Percentiles rank a stretch among this genome's conserved stretches.
phyloP scores from a whole-genome alignment of 2,329 filamentous ascomycete species.

The Rhynchosporium secalis region DNA sequence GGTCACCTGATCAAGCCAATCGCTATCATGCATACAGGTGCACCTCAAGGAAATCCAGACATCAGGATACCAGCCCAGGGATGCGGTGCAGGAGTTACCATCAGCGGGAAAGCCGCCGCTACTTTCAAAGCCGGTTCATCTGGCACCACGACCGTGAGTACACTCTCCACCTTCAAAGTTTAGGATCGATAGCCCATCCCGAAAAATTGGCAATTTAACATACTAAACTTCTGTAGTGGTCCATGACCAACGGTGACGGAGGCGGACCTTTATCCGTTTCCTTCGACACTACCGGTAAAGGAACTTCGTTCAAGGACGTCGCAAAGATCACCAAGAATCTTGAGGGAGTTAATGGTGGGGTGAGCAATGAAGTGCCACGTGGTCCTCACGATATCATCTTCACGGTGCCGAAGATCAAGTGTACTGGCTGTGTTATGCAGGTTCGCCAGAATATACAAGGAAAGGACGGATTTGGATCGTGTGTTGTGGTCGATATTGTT shows the following conservation, averaged over 20 bases:
- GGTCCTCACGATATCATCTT: neutral
- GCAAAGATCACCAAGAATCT: neutral
- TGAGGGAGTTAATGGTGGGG: neutral
- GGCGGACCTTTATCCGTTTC: neutral
- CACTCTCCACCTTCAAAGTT: no score
- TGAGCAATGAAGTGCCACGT: neutral
- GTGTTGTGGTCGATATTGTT: neutral
- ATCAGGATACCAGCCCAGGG: neutral
- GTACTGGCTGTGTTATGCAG: neutral
- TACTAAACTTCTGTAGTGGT: neutral
- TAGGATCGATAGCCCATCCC: no score
- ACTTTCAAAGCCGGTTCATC: neutral
- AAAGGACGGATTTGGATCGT: neutral
- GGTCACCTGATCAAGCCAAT: neutral
- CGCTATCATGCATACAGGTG: neutral
- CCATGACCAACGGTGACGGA: neutral
- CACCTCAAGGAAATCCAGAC: neutral
- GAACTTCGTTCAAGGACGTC: neutral
- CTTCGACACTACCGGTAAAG: neutral
- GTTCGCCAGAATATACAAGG: neutral
- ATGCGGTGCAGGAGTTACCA: neutral
- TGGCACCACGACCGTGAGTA: neutral
- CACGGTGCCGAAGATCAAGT: neutral
- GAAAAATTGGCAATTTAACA: no score
- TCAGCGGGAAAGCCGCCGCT: neutral